These are phyloP conservation scores for Eimeria praecox DNA, from an alignment of 169 alveolate species.

Conservation along the genomic window DNA sequence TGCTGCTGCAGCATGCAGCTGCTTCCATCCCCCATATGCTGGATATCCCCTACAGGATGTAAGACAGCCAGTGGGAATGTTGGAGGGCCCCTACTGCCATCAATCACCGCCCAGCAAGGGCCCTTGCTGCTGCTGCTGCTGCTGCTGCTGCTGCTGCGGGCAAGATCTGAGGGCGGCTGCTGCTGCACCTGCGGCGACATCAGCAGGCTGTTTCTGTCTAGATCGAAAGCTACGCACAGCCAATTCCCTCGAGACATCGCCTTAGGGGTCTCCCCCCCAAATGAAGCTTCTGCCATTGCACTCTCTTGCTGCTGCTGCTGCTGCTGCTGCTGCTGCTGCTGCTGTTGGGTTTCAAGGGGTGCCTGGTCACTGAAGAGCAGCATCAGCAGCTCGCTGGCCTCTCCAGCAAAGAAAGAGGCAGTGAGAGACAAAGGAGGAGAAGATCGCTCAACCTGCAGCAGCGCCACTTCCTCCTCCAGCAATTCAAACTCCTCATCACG, in stretches of 20 bases:
- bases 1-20: not conserved
- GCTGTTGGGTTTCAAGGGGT: not conserved
- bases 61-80: constrained; percentile 32
- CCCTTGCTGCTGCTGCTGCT: constrained; percentile 53
- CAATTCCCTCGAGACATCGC: not conserved
- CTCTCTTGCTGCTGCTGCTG: not conserved
- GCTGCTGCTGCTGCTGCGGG: not conserved
- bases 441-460: constrained; percentile 16
- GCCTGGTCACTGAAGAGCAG: constrained; percentile 31
- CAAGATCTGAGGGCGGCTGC: not conserved
- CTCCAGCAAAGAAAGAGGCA: constrained; percentile 54
- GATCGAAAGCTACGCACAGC: constrained; percentile 31
- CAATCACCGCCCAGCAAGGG: constrained; percentile 20
- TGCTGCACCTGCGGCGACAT: constrained; percentile 27
- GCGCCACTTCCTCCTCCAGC: constrained; percentile 54
- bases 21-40: not conserved
- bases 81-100: constrained; percentile 15
- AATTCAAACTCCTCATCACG: not conserved
- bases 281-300: constrained; percentile 5
- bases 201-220: constrained; percentile 47
- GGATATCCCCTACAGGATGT: not conserved
- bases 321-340: constrained; percentile 56
- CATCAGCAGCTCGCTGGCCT: constrained; percentile 50
- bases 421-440: constrained; percentile 29
- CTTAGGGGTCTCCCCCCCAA: not conserved